Conservation (phyloP, 2,329 filamentous ascomycete genomes). For the Penicillium occitanis region DNA sequence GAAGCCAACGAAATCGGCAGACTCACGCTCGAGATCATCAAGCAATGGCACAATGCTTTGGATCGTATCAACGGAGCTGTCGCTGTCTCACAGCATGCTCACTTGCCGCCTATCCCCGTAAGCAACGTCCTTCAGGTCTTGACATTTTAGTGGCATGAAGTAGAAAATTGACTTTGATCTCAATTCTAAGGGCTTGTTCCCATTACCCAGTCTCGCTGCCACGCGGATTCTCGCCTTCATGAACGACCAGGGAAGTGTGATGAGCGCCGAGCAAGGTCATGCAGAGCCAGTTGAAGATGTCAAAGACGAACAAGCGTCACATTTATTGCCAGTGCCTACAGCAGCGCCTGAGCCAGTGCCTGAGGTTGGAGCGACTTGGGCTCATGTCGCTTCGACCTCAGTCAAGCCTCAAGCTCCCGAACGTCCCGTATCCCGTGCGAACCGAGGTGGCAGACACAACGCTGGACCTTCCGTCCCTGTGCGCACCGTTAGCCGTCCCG, state of each 20-base stretch:
- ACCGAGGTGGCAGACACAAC: neutral
- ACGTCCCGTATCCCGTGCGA: neutral
- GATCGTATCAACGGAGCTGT: constrained; percentile 23
- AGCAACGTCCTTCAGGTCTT: neutral
- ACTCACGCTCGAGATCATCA: constrained; percentile 27
- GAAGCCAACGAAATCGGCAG: constrained; percentile 31
- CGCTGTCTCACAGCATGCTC: neutral
- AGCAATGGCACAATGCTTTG: constrained; percentile 27
- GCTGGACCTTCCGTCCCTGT: neutral
- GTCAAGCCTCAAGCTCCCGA: neutral
- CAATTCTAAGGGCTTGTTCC: neutral
- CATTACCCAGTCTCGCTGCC: neutral
- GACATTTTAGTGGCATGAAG: neutral
- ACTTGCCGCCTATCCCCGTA: neutral
- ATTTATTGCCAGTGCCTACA: neutral
- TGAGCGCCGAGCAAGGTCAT: neutral
- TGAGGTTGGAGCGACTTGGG: neutral
- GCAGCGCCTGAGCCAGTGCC: neutral
- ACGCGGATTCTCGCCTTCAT: neutral
- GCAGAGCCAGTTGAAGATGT: neutral
- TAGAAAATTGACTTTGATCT: neutral
- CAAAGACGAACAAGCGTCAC: neutral
- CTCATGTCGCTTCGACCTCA: neutral
- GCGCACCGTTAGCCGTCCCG: neutral
- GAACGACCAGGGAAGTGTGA: neutral